These are phyloP conservation scores for Oryza coarctata DNA, from an alignment of 176 grass and related monocot species.

Conservation along the genomic window DNA sequence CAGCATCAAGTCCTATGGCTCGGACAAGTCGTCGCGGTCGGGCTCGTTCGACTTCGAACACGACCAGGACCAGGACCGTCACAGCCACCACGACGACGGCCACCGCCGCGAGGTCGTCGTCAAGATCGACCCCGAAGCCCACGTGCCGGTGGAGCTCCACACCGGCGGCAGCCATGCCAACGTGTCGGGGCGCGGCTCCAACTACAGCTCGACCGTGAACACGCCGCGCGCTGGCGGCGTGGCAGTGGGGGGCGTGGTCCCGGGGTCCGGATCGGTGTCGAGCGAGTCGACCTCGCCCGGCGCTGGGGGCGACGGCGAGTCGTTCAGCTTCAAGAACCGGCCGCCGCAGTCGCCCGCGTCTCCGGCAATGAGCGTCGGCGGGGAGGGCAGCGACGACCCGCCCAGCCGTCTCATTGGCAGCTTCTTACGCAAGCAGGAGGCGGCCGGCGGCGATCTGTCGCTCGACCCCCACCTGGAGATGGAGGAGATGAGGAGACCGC, in stretches of 20 bases:
- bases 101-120: slow-evolving; percentile 70
- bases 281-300: slow-evolving; percentile 16
- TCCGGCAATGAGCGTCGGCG: neutral
- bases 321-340: slow-evolving; percentile 66
- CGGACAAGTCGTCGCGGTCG: slow-evolving; percentile 32
- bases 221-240: slow-evolving; percentile 6
- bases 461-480: slow-evolving; percentile 71
- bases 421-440: slow-evolving; percentile 73
- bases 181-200: neutral
- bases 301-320: slow-evolving; percentile 10
- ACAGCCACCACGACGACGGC: neutral
- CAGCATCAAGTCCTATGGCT: slow-evolving; percentile 32
- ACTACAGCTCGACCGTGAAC: slow-evolving; percentile 7
- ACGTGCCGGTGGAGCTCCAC: slow-evolving; percentile 8
- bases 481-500: slow-evolving; percentile 52
- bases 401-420: slow-evolving; percentile 67
- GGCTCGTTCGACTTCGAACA: slow-evolving; percentile 52
- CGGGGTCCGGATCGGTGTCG: slow-evolving; percentile 16
- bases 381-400: slow-evolving; percentile 61
- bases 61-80: slow-evolving; percentile 34
- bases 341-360: slow-evolving; percentile 24
- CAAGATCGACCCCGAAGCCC: slow-evolving; percentile 62
- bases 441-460: slow-evolving; percentile 49
- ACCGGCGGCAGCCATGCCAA: neutral
- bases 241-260: neutral